A percentile compares a stretch with the other conserved stretches of the same genome.
Evolutionary conservation across 2,329 filamentous ascomycete species (phyloP).

Genomic region (Aspergillus latus): DNA sequence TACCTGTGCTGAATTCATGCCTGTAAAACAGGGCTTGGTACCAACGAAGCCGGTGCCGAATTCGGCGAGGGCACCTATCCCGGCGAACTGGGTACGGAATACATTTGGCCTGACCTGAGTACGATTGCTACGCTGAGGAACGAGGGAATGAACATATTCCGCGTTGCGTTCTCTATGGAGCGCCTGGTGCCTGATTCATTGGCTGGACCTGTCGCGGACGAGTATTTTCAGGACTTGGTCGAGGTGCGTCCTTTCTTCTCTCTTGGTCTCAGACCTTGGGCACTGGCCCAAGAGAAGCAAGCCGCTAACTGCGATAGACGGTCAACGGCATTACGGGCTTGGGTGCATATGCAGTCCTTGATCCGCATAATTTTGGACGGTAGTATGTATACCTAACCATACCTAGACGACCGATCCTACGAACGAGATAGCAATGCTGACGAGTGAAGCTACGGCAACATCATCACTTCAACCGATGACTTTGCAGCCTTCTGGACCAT

Average conservation of each 20-base stretch:
- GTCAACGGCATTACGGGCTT: conserved; percentile 43
- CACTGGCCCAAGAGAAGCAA: background rate
- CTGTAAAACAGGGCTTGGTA: conserved; percentile 40
- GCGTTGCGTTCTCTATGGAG: conserved; percentile 58
- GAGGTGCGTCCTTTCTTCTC: background rate
- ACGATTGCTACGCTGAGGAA: conserved; percentile 53
- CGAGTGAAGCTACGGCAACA: conserved; percentile 23
- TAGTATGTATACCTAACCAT: conserved; percentile 24
- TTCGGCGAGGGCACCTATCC: conserved; percentile 60
- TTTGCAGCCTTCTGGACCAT: conserved; percentile 61
- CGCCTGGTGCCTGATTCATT: conserved; percentile 49
- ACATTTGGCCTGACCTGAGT: conserved; percentile 59
- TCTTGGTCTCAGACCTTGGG: background rate
- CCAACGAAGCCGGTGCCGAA: conserved; percentile 62
- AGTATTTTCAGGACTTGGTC: conserved; percentile 45
- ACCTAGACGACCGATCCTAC: too few species aligned
- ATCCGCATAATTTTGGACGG: conserved; percentile 62
- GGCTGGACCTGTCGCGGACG: conserved; percentile 43
- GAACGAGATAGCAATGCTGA: background rate
- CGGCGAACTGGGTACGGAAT: conserved; percentile 54
- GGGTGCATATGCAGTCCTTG: conserved; percentile 55
- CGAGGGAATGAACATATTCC: conserved; percentile 60
- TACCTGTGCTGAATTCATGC: background rate
- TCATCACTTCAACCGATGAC: conserved; percentile 43
- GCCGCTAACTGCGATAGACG: conserved; percentile 23